phyloP scores from a whole-genome alignment of 2,329 filamentous ascomycete species.

The Tothia fuscella region DNA sequence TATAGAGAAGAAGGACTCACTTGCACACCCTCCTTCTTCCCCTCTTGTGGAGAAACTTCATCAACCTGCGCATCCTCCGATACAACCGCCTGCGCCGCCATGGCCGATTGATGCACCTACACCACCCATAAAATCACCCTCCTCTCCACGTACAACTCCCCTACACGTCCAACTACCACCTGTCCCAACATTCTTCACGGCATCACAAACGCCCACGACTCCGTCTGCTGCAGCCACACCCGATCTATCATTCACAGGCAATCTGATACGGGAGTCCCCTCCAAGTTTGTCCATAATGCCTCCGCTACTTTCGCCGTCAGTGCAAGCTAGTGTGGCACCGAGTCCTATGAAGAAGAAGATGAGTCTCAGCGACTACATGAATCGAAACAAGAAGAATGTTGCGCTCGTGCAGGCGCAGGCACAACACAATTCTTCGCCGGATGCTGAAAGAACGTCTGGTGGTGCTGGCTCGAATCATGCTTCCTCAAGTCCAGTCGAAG shows the following conservation, averaged over 20 bases:
- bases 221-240: conserved; percentile 18
- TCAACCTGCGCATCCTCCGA: neutral
- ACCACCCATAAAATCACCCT: neutral
- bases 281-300: conserved; percentile 11
- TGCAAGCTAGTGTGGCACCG: conserved; percentile 29
- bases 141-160: conserved; percentile 2
- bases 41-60: neutral
- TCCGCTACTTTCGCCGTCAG: conserved; percentile 20
- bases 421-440: neutral
- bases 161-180: conserved; percentile 21
- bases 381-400: conserved; percentile 27
- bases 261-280: conserved; percentile 21
- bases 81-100: neutral
- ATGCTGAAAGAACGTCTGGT: neutral
- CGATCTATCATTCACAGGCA: conserved; percentile 5
- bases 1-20: conserved; percentile 1
- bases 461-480: neutral
- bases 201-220: conserved; percentile 9
- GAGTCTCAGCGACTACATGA: conserved; percentile 39
- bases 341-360: conserved; percentile 36
- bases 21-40: neutral
- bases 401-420: neutral
- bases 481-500: neutral
- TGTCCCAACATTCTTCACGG: conserved; percentile 17
- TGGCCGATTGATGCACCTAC: neutral